These are phyloP conservation scores for Ogataea henricii DNA, from an alignment of 805 yeast species.

Conservation along the genomic window DNA sequence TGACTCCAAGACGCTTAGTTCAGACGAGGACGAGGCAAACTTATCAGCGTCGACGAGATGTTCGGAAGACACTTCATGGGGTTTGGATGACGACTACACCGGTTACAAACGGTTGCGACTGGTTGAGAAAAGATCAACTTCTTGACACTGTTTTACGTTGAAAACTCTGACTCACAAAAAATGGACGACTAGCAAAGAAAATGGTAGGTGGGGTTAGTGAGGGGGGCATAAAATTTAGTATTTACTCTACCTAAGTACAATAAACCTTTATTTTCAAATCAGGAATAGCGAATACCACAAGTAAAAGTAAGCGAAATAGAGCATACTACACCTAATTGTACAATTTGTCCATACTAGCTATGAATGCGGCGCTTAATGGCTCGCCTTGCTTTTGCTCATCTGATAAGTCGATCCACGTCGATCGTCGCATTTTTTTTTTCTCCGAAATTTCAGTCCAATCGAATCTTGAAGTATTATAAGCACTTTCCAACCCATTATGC, in stretches of 20 bases:
- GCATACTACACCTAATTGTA: too few species aligned
- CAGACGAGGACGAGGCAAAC: slow-evolving; percentile 14
- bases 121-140: slow-evolving; percentile 19
- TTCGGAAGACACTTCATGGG: slow-evolving; percentile 15
- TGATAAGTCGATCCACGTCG: slow-evolving; percentile 4
- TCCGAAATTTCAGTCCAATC: slow-evolving; percentile 4
- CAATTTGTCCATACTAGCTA: too few species aligned
- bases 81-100: slow-evolving; percentile 7
- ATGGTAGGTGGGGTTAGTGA: too few species aligned
- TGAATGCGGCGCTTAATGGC: too few species aligned
- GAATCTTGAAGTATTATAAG: slow-evolving; percentile 3
- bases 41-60: slow-evolving; percentile 4
- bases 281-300: too few species aligned
- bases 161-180: background rate
- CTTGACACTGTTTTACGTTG: background rate
- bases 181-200: too few species aligned
- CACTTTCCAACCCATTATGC: background rate
- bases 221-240: too few species aligned
- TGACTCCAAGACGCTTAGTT: slow-evolving; percentile 14
- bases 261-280: too few species aligned
- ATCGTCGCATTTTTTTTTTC: slow-evolving; percentile 9
- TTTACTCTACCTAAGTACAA: too few species aligned
- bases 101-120: slow-evolving; percentile 21
- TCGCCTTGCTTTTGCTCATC: too few species aligned
- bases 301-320: too few species aligned